These are phyloP conservation scores for Ganoderma meredithae DNA, from an alignment of 1,284 basidiomycete genomes.

Conservation along the genomic window DNA sequence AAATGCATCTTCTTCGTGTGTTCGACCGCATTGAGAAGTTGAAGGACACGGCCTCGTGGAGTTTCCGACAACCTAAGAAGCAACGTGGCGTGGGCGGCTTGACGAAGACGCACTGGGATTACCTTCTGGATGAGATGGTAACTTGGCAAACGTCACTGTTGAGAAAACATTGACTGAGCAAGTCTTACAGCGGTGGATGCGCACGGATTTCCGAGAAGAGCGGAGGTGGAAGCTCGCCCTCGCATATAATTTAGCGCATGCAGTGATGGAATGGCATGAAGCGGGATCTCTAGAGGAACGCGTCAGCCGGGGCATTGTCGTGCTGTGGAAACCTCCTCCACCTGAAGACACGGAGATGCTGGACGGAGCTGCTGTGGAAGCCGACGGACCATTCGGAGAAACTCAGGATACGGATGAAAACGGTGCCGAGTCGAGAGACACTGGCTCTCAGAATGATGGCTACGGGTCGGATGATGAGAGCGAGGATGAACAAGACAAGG, in stretches of 20 bases:
- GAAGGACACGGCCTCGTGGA: constrained; percentile 88
- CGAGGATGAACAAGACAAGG: constrained; percentile 62
- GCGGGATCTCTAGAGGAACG: constrained; percentile 73
- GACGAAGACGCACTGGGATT: constrained; percentile 94
- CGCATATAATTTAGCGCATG: constrained; percentile 86
- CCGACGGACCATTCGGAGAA: constrained; percentile 29
- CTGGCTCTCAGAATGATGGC: constrained; percentile 43
- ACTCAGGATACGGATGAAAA: constrained; percentile 37
- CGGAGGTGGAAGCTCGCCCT: constrained; percentile 90
- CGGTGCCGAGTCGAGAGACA: constrained; percentile 36
- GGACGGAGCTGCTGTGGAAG: constrained; percentile 36
- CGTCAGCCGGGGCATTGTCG: constrained; percentile 70
- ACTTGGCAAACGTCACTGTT: constrained; percentile 30
- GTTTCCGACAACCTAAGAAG: constrained; percentile 95
- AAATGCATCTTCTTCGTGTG: constrained; percentile 79
- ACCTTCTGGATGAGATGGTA: constrained; percentile 96
- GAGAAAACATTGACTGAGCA: constrained; percentile 14
- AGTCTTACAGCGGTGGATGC: constrained; percentile 88
- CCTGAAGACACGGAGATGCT: constrained; percentile 37
- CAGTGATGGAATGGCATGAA: constrained; percentile 89
- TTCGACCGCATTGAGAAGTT: constrained; percentile 88
- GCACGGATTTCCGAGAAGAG: constrained; percentile 94
- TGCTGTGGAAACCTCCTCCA: constrained; percentile 65
- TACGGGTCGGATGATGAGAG: constrained; percentile 64
- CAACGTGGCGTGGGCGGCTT: constrained; percentile 81